Percentiles rank a stretch among this genome's conserved stretches.
These are phyloP conservation scores for Boletus insuetus DNA, from an alignment of 768 basidiomycete genomes.

Conservation along the genomic window DNA sequence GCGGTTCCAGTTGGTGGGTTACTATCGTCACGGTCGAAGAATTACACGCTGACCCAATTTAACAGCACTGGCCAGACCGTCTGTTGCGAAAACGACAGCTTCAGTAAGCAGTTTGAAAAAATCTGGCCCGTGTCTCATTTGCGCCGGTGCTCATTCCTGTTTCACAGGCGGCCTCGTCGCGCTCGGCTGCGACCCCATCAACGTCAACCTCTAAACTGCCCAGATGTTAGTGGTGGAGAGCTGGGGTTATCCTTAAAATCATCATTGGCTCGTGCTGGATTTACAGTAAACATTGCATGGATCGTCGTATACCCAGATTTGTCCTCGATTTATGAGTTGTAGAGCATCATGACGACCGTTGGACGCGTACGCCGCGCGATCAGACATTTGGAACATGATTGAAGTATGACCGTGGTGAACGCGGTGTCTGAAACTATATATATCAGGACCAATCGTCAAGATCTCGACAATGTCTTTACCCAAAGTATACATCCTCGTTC, in stretches of 20 bases:
- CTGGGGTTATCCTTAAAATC: background rate
- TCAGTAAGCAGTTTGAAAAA: background rate
- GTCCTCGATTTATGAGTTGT: too few species aligned
- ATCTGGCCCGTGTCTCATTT: background rate
- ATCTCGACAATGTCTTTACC: conserved; percentile 9
- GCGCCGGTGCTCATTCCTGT: background rate
- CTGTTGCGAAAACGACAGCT: too few species aligned
- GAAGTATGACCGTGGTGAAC: too few species aligned
- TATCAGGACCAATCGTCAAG: background rate
- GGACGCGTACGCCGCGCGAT: too few species aligned
- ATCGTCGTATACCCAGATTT: too few species aligned
- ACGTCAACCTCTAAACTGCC: background rate
- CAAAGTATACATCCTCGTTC: background rate
- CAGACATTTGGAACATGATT: too few species aligned
- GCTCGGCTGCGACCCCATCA: background rate
- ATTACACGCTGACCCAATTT: too few species aligned
- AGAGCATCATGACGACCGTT: too few species aligned
- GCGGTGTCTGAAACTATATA: conserved; percentile 7
- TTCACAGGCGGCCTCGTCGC: background rate
- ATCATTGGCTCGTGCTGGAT: too few species aligned
- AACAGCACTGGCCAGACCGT: too few species aligned
- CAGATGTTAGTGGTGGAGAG: background rate
- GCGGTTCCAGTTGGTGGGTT: conserved; percentile 1
- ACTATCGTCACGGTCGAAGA: background rate
- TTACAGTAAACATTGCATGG: too few species aligned